These are phyloP conservation scores for Litsea cubeba DNA, from an alignment of 164 flowering plant genomes.

Conservation along the genomic window DNA sequence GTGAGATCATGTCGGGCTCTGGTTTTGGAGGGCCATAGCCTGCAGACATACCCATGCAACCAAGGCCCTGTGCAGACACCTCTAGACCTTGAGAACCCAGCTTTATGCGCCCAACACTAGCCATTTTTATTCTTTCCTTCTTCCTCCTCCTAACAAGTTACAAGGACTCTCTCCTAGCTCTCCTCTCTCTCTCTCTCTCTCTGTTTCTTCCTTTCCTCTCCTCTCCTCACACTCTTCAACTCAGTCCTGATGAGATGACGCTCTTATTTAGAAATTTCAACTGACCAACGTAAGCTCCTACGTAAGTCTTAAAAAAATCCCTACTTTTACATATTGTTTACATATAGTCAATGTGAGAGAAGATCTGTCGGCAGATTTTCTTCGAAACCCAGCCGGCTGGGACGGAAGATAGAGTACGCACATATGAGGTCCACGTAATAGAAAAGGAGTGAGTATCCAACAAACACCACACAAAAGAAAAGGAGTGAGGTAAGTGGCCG, in stretches of 20 bases:
- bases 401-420: too few species aligned
- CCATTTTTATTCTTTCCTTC: not conserved
- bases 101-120: conserved; percentile 18
- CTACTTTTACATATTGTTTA: too few species aligned
- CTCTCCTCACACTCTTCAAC: not conserved
- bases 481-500: too few species aligned
- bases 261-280: too few species aligned
- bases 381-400: too few species aligned
- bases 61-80: not conserved
- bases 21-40: not conserved
- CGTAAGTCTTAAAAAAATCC: rapidly evolving
- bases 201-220: not conserved
- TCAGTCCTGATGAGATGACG: not conserved
- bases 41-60: conserved; percentile 5
- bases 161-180: too few species aligned
- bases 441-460: too few species aligned
- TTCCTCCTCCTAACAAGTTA: too few species aligned
- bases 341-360: too few species aligned
- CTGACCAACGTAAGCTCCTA: not conserved
- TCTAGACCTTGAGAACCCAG: conserved; percentile 24
- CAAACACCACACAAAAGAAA: too few species aligned
- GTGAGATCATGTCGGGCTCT: not conserved
- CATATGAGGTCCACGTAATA: too few species aligned
- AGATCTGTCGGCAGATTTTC: too few species aligned
- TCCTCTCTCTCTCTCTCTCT: not conserved